These are phyloP conservation scores for Monascus purpureus DNA, from an alignment of 495 filamentous ascomycete species.

Conservation along the genomic window DNA sequence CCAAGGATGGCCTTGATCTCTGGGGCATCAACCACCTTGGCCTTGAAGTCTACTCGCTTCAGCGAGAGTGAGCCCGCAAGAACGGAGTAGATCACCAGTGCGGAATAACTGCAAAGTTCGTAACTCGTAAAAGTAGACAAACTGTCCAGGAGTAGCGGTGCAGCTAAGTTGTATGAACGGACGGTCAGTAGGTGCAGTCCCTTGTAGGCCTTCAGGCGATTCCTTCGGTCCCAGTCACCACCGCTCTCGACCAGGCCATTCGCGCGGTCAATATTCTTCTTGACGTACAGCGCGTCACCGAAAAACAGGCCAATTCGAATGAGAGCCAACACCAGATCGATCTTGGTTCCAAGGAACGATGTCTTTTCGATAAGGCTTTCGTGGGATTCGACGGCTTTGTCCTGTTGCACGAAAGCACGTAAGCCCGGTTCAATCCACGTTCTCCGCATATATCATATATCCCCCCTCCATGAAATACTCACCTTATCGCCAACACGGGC, in stretches of 20 bases:
- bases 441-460: neutral
- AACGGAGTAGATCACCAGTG: conserved; percentile 87
- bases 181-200: conserved; percentile 84
- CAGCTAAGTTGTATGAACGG: conserved; percentile 77
- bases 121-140: conserved; percentile 98
- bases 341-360: conserved; percentile 85
- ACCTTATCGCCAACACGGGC: conserved; percentile 93
- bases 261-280: conserved; percentile 85
- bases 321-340: conserved; percentile 90
- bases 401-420: conserved; percentile 35
- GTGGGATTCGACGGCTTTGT: conserved; percentile 81
- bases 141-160: conserved; percentile 87
- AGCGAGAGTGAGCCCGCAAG: conserved; percentile 87
- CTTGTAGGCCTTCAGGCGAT: conserved; percentile 96
- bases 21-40: conserved; percentile 92
- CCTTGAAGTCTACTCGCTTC: conserved; percentile 96
- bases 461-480: too few species aligned
- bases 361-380: conserved; percentile 91
- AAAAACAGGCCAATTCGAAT: conserved; percentile 94
- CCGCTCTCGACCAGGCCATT: conserved; percentile 82
- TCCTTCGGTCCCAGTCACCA: conserved; percentile 96
- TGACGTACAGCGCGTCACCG: conserved; percentile 75
- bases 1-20: conserved; percentile 96
- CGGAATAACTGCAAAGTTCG: conserved; percentile 91
- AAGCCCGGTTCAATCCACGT: conserved; percentile 1